Base-by-base conservation (phyloP, 2,329 filamentous ascomycete species). In the Pseudogymnoascus sp. region DNA sequence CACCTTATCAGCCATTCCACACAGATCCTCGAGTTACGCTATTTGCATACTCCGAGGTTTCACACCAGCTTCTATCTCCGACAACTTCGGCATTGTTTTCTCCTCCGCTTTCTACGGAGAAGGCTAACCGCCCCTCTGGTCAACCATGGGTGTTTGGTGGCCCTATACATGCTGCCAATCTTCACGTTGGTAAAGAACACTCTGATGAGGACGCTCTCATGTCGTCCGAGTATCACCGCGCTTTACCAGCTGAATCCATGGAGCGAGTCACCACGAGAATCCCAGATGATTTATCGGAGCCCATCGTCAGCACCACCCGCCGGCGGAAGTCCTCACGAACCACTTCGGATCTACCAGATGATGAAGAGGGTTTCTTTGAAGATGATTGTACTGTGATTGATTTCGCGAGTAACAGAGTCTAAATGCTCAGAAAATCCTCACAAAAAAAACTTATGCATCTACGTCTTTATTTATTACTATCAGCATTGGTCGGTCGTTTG, bases 1-100 rank as follows among this genome's bases (percentile, higher is more conserved):
- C 93, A 4, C 91, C 93, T 1, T 97, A 96, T 70, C 93, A 96
- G 70, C 93, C 95, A 1, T 97, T 97, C 78, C 93, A 97, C 73
- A 95, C 93, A 0, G 93, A 97, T 71, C 84, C 86, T 62, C 86
- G 93, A 2, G 90, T 97, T 49, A 85, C 82, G n/a, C 79, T 97
- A 28, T 89, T 87, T 67, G 83, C 91, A 43, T 90, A 88, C 71
- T 75, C 64, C 2, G 35, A 25, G 18, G 18, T 25, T 16, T n/a
- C 33, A 25, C 58, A 60, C 49, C 49, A 55, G 5, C 49, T 38
- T 38, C 35, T 38, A 2, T 60, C 58, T 40, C 58, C 38, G 12
- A 60, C 58, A 12, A 52, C 65, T 55, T 69, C 66, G n/a, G 64
- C 70, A 49, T 69, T 69, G 23, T 65, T 67, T 25, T 71, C 69